Evolutionary conservation across 345 rosid genomes (phyloP).

Genomic region (Excoecaria cochinchinensis): DNA sequence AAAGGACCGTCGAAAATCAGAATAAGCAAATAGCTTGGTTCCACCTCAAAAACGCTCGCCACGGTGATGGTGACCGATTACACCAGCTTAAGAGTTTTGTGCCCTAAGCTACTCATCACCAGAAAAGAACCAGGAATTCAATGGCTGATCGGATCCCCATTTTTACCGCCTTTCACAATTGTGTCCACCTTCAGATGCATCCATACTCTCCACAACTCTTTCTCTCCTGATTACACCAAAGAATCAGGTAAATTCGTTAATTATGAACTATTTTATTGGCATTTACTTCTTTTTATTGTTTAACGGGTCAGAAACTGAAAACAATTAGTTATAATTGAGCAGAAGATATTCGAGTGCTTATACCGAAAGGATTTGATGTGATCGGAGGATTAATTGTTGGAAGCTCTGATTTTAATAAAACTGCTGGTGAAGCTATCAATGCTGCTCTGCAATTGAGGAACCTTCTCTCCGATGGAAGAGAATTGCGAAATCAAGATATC

Average conservation of each 20-base stretch:
- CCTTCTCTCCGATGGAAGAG: slow-evolving; percentile 43
- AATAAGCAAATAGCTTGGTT: neutral
- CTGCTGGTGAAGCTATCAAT: slow-evolving; percentile 49
- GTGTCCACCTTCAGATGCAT: slow-evolving; percentile 74
- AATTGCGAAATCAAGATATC: slow-evolving; percentile 30
- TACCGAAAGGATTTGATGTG: slow-evolving; percentile 67
- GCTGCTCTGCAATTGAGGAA: slow-evolving; percentile 55
- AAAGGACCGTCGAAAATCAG: neutral
- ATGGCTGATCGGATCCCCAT: slow-evolving; percentile 90
- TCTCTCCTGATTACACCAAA: slow-evolving; percentile 52
- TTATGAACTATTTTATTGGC: neutral
- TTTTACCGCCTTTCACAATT: slow-evolving; percentile 66
- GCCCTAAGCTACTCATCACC: slow-evolving; percentile 46
- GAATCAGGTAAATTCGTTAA: slow-evolving; percentile 60
- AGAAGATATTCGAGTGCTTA: slow-evolving; percentile 67
- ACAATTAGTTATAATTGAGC: slow-evolving; percentile 20
- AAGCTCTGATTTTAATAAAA: slow-evolving; percentile 40
- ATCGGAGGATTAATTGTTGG: slow-evolving; percentile 65
- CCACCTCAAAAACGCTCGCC: neutral
- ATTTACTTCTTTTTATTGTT: neutral
- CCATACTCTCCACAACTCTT: slow-evolving; percentile 28
- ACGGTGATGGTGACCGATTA: slow-evolving; percentile 37
- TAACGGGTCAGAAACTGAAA: neutral
- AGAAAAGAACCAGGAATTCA: slow-evolving; percentile 55
- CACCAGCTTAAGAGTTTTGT: slow-evolving; percentile 46